Conservation (phyloP, 345 rosid genomes). For the Eucalyptus microcorys region DNA sequence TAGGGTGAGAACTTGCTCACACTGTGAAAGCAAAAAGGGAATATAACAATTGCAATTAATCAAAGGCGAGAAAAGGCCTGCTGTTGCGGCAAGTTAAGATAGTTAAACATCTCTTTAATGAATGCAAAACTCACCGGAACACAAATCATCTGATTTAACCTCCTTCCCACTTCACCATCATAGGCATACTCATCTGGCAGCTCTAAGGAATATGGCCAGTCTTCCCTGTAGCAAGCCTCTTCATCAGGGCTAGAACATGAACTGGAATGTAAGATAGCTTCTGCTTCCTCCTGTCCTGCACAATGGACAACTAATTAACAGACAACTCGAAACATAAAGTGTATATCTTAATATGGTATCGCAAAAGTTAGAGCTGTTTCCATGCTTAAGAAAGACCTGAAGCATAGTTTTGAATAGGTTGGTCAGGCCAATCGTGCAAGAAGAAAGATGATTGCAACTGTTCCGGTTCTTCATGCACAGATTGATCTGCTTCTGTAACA, state of each 20-base stretch:
- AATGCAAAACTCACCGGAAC: constrained; percentile 47
- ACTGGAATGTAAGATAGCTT: constrained; percentile 25
- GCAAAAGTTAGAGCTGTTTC: background rate
- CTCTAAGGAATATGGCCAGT: constrained; percentile 29
- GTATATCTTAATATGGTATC: background rate
- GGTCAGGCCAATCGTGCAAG: constrained; percentile 23
- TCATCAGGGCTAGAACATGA: constrained; percentile 42
- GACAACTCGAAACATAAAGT: background rate
- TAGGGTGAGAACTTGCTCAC: background rate
- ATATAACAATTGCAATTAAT: background rate
- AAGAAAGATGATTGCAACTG: constrained; percentile 15
- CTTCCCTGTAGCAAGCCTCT: constrained; percentile 14
- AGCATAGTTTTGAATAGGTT: constrained; percentile 16
- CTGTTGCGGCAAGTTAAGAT: background rate
- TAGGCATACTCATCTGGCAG: constrained; percentile 26
- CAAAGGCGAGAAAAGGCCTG: background rate
- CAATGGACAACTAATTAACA: constrained; percentile 4
- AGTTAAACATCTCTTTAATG: background rate
- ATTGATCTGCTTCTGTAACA: constrained; percentile 17
- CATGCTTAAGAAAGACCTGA: constrained; percentile 20
- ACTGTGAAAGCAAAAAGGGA: background rate
- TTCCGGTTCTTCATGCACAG: constrained; percentile 12
- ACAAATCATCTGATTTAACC: constrained; percentile 56
- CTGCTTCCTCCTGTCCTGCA: constrained; percentile 26
- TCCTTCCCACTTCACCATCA: constrained; percentile 47